Evolutionary conservation across 2,329 filamentous ascomycete genomes (phyloP).

Genomic region (Cyclaneusma minus): DNA sequence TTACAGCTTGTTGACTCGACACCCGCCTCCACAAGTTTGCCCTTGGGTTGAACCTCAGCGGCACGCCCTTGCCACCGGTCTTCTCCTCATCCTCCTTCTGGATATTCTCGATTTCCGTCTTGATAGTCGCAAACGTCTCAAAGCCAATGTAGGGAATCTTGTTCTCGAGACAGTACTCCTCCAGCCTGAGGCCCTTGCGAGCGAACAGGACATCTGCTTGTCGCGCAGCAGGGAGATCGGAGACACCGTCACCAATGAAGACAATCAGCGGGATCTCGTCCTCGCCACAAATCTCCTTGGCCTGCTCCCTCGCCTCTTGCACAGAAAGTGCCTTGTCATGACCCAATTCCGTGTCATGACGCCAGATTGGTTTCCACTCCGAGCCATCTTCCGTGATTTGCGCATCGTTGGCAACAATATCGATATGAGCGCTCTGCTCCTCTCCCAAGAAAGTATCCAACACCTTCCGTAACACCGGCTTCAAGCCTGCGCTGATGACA

Average conservation of each 20-base stretch:
- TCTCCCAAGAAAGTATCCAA: slow-evolving; percentile 51
- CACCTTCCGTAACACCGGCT: slow-evolving; percentile 44
- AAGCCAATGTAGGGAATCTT: slow-evolving; percentile 43
- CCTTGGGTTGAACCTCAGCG: slow-evolving; percentile 47
- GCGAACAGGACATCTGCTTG: slow-evolving; percentile 56
- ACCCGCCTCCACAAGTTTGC: slow-evolving; percentile 53
- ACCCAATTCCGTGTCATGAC: slow-evolving; percentile 46
- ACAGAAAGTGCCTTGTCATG: slow-evolving; percentile 54
- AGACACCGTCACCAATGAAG: slow-evolving; percentile 57
- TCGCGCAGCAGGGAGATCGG: slow-evolving; percentile 47
- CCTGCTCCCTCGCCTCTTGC: slow-evolving; percentile 39
- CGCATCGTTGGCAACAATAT: slow-evolving; percentile 55
- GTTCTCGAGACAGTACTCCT: slow-evolving; percentile 51
- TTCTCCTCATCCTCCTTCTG: slow-evolving; percentile 41
- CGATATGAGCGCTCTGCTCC: slow-evolving; percentile 39
- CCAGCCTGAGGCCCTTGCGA: slow-evolving; percentile 44
- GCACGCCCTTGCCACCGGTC: slow-evolving; percentile 43
- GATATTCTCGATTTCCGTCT: slow-evolving; percentile 41
- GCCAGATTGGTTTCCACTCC: slow-evolving; percentile 51
- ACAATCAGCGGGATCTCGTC: slow-evolving; percentile 49
- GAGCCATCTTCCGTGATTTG: slow-evolving; percentile 40
- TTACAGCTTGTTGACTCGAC: slow-evolving; percentile 40
- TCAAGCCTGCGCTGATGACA: slow-evolving; percentile 52
- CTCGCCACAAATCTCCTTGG: slow-evolving; percentile 37
- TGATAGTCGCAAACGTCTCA: slow-evolving; percentile 51